phyloP scores from a whole-genome alignment of 305 asterid genomes.

The Salvia sclarea region DNA sequence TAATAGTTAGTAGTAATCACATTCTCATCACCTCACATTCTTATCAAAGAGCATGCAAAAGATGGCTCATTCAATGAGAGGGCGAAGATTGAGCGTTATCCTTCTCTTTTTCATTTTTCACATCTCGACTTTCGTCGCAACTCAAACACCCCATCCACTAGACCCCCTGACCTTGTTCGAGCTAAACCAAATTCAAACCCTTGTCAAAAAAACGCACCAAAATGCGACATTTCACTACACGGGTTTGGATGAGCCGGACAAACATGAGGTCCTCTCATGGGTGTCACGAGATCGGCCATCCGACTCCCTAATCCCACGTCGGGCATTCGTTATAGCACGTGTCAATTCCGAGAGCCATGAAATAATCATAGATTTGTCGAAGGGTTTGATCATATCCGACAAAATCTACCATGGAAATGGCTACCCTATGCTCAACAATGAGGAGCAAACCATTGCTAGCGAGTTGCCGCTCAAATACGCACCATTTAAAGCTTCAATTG shows the following conservation, averaged over 20 bases:
- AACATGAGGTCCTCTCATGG: conserved; percentile 44
- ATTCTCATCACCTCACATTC: neutral
- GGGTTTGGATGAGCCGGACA: conserved; percentile 56
- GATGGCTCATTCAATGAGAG: conserved; percentile 6
- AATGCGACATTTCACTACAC: conserved; percentile 48
- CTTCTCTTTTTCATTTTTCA: conserved; percentile 6
- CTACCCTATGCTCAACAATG: conserved; percentile 40
- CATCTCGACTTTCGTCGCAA: conserved; percentile 12
- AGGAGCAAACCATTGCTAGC: conserved; percentile 36
- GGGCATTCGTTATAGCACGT: conserved; percentile 42
- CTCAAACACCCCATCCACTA: conserved; percentile 39
- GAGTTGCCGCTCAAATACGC: conserved; percentile 32
- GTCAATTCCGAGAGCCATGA: conserved; percentile 32
- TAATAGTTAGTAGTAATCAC: too few species aligned
- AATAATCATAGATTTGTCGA: conserved; percentile 36
- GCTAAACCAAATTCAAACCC: conserved; percentile 42
- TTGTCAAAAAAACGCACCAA: conserved; percentile 31
- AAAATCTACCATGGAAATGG: conserved; percentile 44
- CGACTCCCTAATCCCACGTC: conserved; percentile 23
- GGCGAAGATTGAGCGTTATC: neutral
- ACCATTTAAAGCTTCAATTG: conserved; percentile 44
- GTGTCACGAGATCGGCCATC: conserved; percentile 8
- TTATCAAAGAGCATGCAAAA: neutral
- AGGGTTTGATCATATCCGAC: conserved; percentile 31
- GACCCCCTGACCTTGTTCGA: conserved; percentile 47